phyloP scores from a whole-genome alignment of 2,329 filamentous ascomycete species.

The Fusarium coffeatum region DNA sequence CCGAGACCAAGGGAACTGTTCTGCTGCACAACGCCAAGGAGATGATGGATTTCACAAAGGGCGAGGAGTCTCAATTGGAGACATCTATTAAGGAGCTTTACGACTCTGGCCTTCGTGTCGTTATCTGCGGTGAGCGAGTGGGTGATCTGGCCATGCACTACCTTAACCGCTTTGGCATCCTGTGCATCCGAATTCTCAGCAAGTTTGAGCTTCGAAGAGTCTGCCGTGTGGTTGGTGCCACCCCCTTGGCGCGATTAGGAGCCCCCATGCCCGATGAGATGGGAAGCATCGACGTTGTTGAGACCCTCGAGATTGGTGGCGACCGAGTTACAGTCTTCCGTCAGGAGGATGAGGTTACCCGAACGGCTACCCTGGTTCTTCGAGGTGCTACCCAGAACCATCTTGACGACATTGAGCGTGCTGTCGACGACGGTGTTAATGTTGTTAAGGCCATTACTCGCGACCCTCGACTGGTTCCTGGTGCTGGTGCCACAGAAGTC shows the following conservation, averaged over 20 bases:
- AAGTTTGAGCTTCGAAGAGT: slow-evolving; percentile 97
- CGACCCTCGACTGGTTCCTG: slow-evolving; percentile 89
- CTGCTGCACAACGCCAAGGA: slow-evolving; percentile 97
- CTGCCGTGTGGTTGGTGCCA: slow-evolving; percentile 95
- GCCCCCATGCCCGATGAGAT: slow-evolving; percentile 99
- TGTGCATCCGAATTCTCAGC: slow-evolving; percentile 95
- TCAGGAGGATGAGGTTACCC: slow-evolving; percentile 91
- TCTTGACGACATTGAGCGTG: slow-evolving; percentile 95
- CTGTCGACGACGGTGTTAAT: slow-evolving; percentile 97
- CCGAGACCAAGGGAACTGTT: slow-evolving; percentile 98
- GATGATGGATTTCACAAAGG: slow-evolving; percentile 98
- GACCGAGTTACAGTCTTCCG: slow-evolving; percentile 98
- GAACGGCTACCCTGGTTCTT: slow-evolving; percentile 93
- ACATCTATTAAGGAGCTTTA: slow-evolving; percentile 92
- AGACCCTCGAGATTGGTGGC: slow-evolving; percentile 97
- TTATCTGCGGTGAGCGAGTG: slow-evolving; percentile 91
- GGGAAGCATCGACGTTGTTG: slow-evolving; percentile 92
- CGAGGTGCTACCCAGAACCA: slow-evolving; percentile 98
- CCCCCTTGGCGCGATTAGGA: slow-evolving; percentile 92
- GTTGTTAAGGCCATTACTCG: slow-evolving; percentile 98
- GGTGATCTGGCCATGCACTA: slow-evolving; percentile 97
- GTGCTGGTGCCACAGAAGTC: slow-evolving; percentile 93
- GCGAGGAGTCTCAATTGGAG: slow-evolving; percentile 93
- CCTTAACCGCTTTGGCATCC: slow-evolving; percentile 95
- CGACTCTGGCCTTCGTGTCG: slow-evolving; percentile 91